Evolutionary conservation across 2,329 filamentous ascomycete species (phyloP).

Genomic region (Epichloe elymi): DNA sequence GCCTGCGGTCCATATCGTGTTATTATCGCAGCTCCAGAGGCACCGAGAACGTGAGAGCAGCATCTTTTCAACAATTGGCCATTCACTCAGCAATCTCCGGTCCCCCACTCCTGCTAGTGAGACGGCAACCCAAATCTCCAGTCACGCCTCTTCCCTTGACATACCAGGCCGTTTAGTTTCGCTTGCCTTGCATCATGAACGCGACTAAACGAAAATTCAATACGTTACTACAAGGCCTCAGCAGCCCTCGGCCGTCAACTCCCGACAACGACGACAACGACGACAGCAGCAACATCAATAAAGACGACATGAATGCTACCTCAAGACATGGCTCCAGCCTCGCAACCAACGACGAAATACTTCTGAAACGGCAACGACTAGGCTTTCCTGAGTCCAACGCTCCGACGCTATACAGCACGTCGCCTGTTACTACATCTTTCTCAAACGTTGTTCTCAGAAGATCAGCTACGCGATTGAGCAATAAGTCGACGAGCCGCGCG

Average conservation of each 20-base stretch:
- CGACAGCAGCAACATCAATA: too few species aligned
- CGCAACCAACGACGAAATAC: slow-evolving; percentile 24
- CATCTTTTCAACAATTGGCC: neutral
- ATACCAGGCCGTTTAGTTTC: neutral
- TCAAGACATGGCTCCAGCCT: slow-evolving; percentile 7
- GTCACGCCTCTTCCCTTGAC: neutral
- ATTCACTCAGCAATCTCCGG: neutral
- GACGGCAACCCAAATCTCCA: neutral
- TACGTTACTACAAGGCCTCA: slow-evolving; percentile 54
- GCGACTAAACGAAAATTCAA: slow-evolving; percentile 79
- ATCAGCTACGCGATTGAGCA: slow-evolving; percentile 2
- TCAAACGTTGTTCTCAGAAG: slow-evolving; percentile 4
- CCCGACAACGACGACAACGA: slow-evolving; percentile 4
- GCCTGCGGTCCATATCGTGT: slow-evolving; percentile 6
- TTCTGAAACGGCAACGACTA: slow-evolving; percentile 41
- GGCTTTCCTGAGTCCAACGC: slow-evolving; percentile 29
- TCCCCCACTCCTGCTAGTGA: neutral
- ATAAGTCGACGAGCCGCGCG: slow-evolving; percentile 12
- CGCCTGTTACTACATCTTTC: slow-evolving; percentile 11
- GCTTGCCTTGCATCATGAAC: slow-evolving; percentile 38
- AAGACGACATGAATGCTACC: slow-evolving; percentile 12
- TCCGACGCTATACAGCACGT: slow-evolving; percentile 12
- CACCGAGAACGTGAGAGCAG: too few species aligned
- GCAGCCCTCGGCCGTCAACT: slow-evolving; percentile 23
- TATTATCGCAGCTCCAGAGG: slow-evolving; percentile 6